Evolutionary conservation across 2,329 filamentous ascomycete genomes (phyloP), one percentile per base, ranked within the genome.

Genomic region (Polytolypa hystricis): DNA sequence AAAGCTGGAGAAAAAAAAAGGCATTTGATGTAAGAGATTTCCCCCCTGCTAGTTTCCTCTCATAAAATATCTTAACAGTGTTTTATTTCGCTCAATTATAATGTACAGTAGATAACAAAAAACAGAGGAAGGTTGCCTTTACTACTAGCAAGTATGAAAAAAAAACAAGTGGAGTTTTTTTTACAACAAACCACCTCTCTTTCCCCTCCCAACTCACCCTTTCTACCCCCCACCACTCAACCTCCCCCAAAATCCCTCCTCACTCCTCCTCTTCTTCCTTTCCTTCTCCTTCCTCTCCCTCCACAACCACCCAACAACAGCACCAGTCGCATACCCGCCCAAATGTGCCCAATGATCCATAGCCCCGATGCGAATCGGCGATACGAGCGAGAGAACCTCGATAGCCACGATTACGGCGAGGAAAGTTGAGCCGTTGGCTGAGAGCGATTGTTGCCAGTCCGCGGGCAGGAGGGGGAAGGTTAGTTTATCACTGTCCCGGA

Each of bases 331-430:
- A 41, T 62, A 62, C 1, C 64, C 64, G 17, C 60, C 60, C 21
- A 65, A 46, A 48, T 67, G 64, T 10, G 61, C 59, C 37, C 53
- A 57, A 35, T 64, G 51, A 39, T 65, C 62, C 40, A 64, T 53
- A 10, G 51, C 54, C 15, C 47, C 48, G 9, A 55, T 45, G 17
- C 53, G 50, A 29, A 52, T 52, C 1, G 52, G 50, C 9, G 53
- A 44, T 16, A 52, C 34, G 44, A 59, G 45, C 32, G 49, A 49
- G 35, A 62, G 35, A 4, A 61, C 28, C 40, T 66, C 62, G 4
- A 56, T 52, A 8, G 50, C 48, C 19, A 64, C 50, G 23, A 66
- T 46, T 11, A 47, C 52, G 3, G 49, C 41, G 7, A 65, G 48
- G 34, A 65, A 54, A 7, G 55, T 47, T 43, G 50, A 58, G 14